These are phyloP conservation scores for Inonotus obliquus DNA, from an alignment of 1,284 basidiomycete genomes.

Conservation along the genomic window DNA sequence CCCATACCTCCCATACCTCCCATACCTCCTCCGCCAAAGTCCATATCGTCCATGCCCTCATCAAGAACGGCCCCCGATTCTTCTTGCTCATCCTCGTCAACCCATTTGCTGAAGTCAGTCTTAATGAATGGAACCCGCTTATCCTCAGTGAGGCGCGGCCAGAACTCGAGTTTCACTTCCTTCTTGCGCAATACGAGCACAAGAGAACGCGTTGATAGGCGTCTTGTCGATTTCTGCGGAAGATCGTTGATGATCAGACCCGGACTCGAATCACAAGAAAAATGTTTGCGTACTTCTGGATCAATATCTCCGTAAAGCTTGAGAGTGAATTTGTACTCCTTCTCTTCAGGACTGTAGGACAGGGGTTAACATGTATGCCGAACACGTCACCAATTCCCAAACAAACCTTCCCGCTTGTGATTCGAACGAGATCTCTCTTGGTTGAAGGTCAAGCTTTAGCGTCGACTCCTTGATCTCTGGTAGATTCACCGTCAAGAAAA, in stretches of 20 bases:
- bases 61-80: conserved; percentile 39
- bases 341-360: conserved; percentile 34
- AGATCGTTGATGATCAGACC: neutral
- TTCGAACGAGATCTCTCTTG: conserved; percentile 63
- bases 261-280: neutral
- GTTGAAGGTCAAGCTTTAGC: conserved; percentile 60
- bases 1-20: conserved; percentile 40
- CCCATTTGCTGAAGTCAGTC: conserved; percentile 92
- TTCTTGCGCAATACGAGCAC: conserved; percentile 76
- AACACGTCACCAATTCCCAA: neutral
- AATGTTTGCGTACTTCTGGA: conserved; percentile 54
- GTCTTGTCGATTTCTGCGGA: conserved; percentile 54
- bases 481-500: conserved; percentile 82
- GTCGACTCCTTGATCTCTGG: conserved; percentile 68
- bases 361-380: conserved; percentile 7
- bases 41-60: conserved; percentile 28
- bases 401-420: conserved; percentile 70
- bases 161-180: conserved; percentile 70
- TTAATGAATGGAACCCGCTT: conserved; percentile 82
- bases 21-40: conserved; percentile 39
- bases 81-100: conserved; percentile 94
- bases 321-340: conserved; percentile 68
- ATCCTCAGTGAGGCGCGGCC: conserved; percentile 87
- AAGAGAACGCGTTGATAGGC: conserved; percentile 63
- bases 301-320: conserved; percentile 71